These are phyloP conservation scores for Metschnikowia picachoensis DNA, from an alignment of 805 yeast species.

Conservation along the genomic window DNA sequence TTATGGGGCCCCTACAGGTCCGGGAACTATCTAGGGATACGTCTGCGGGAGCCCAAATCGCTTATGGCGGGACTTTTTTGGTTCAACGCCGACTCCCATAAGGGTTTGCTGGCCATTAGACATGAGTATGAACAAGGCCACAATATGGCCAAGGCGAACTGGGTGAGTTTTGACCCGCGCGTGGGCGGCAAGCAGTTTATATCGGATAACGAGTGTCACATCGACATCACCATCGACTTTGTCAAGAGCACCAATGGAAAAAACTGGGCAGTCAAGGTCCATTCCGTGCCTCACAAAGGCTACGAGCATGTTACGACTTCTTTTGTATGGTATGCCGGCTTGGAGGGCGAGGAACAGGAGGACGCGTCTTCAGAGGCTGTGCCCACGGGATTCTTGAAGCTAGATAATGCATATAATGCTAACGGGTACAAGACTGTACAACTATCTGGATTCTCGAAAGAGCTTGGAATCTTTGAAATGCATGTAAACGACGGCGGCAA, in stretches of 20 bases:
- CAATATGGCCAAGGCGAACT: conserved; percentile 68
- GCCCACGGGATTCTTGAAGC: conserved; percentile 24
- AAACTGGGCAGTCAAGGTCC: conserved; percentile 78
- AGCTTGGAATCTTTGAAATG: conserved; percentile 64
- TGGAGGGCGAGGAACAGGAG: conserved; percentile 42
- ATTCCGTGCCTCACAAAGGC: conserved; percentile 57
- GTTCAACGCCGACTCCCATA: conserved; percentile 63
- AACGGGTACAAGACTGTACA: conserved; percentile 38
- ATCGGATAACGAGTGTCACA: conserved; percentile 58
- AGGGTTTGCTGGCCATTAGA: conserved; percentile 54
- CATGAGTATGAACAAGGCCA: conserved; percentile 76
- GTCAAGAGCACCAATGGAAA: conserved; percentile 67
- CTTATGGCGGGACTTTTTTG: conserved; percentile 81
- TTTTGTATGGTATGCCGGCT: conserved; percentile 71
- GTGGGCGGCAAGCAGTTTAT: conserved; percentile 79
- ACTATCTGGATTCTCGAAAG: conserved; percentile 47
- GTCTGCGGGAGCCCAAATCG: conserved; percentile 77
- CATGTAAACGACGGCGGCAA: conserved; percentile 54
- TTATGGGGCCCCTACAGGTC: conserved; percentile 94
- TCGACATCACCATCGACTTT: conserved; percentile 66
- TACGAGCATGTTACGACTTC: conserved; percentile 51
- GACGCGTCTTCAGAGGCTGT: conserved; percentile 20
- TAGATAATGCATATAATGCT: conserved; percentile 23
- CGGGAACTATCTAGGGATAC: conserved; percentile 77
- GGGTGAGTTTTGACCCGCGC: conserved; percentile 87